Conservation (phyloP, 1,284 basidiomycete species). For the Cryptococcus sp. region DNA sequence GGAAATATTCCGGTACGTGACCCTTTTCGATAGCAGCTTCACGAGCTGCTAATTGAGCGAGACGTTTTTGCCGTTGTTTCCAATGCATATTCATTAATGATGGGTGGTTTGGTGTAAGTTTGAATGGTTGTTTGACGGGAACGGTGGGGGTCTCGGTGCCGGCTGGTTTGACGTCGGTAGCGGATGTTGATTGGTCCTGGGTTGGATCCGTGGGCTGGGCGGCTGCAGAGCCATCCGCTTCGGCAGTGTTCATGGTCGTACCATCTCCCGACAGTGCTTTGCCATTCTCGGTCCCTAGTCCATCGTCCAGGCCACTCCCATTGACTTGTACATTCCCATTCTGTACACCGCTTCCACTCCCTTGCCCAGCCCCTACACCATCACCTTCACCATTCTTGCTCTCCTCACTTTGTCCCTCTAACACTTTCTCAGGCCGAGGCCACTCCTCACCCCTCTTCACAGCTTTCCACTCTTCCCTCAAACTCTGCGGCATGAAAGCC, state of each 20-base stretch:
- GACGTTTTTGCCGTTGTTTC: slow-evolving; percentile 21
- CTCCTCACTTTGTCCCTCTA: not conserved
- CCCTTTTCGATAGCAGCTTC: slow-evolving; percentile 14
- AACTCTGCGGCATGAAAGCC: slow-evolving; percentile 23
- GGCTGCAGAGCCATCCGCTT: no score
- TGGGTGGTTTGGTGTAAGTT: not conserved
- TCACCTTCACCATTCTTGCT: not conserved
- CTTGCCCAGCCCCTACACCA: no score
- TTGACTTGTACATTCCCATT: not conserved
- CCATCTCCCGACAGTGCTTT: no score
- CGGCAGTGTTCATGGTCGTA: no score
- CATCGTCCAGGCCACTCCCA: no score
- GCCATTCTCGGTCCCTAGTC: no score
- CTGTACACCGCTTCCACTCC: no score
- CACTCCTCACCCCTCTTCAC: slow-evolving; percentile 6
- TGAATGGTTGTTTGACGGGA: not conserved
- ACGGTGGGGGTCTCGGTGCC: not conserved
- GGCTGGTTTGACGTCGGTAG: not conserved
- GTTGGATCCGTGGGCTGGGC: no score
- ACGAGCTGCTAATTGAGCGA: slow-evolving; percentile 15
- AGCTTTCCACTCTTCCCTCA: slow-evolving; percentile 23
- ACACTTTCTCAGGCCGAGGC: slow-evolving; percentile 7
- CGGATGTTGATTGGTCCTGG: no score
- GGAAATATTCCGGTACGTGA: slow-evolving; percentile 6
- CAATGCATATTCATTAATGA: slow-evolving; percentile 21